Base-by-base conservation (phyloP, 805 yeast species). In the Monosporozyma unispora region DNA sequence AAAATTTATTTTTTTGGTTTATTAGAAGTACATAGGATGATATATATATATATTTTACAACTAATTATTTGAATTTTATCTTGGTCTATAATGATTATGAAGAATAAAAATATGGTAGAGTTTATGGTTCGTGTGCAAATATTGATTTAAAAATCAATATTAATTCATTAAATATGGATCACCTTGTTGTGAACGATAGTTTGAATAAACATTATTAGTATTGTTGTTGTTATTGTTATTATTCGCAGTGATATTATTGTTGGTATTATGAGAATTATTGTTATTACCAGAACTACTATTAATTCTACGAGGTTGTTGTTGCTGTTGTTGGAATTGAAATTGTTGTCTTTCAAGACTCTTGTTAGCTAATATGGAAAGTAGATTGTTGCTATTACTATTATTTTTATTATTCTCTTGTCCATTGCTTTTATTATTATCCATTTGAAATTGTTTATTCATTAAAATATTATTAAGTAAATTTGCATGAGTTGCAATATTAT, bases 161-260 rank as follows among this genome's bases (percentile, higher is more conserved):
- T 37, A 50, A 44, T 53, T 55, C 46, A 50, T 53, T 42, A 55
- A 39, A 45, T 55, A 55, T 50, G 58, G 58, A 43, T 55, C 58
- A 44, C 58, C 56, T 43, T 50, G 51, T 37, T 50, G 53, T 28
- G 51, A 47, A 22, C 49, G 49, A 25, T 47, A 33, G 41, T 47
- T 40, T 8, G 29, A 27, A 31, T 31, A 39, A 11, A 19, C 25
- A 31, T 44, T 44, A 33, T 6, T 50, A 45, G 12, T 19, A 37
- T n/a, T n/a, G n/a, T n/a, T n/a, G n/a, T n/a, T n/a, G n/a, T n/a
- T n/a, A n/a, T n/a, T n/a, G n/a, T 31, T 31, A 16, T 6, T 50
- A 45, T 35, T 48, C 48, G 40, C 16, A 18, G 21, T 37, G 40
- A 19, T 19, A 37, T 19, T 37, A 18, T 37, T 37, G 11, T 19